Evolutionary conservation across 768 basidiomycete genomes (phyloP).

Genomic region (Hortiboletus campestris): DNA sequence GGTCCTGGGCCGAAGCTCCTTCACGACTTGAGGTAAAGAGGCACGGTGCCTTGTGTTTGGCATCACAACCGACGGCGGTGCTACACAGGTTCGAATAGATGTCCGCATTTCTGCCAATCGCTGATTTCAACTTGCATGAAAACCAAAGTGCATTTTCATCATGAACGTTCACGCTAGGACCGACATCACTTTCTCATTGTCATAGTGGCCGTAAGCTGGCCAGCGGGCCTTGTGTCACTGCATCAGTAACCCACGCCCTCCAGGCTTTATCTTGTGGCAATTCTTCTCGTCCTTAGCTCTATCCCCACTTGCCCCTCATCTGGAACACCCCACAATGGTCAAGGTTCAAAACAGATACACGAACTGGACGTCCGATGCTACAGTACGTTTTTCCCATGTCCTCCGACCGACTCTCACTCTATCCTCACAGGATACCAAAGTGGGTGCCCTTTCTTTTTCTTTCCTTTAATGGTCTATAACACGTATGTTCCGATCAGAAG

Average conservation of each 20-base stretch:
- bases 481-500: constrained; percentile 2
- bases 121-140: too few species aligned
- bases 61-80: background rate
- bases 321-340: constrained; percentile 1
- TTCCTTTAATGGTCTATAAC: background rate
- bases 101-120: too few species aligned
- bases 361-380: background rate
- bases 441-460: background rate
- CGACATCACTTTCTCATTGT: background rate
- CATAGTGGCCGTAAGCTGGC: background rate
- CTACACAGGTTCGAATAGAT: background rate
- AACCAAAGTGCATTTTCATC: too few species aligned
- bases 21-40: constrained; percentile 3
- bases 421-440: constrained; percentile 5
- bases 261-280: constrained; percentile 1
- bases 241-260: background rate
- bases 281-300: background rate
- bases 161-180: background rate
- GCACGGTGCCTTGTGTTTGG: background rate
- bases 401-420: background rate
- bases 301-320: background rate
- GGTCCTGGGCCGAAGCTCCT: too few species aligned
- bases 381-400: constrained; percentile 1
- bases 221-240: background rate
- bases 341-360: background rate